Evolutionary conservation across 1,284 basidiomycete species (phyloP).

Genomic region (Bothia castanella): DNA sequence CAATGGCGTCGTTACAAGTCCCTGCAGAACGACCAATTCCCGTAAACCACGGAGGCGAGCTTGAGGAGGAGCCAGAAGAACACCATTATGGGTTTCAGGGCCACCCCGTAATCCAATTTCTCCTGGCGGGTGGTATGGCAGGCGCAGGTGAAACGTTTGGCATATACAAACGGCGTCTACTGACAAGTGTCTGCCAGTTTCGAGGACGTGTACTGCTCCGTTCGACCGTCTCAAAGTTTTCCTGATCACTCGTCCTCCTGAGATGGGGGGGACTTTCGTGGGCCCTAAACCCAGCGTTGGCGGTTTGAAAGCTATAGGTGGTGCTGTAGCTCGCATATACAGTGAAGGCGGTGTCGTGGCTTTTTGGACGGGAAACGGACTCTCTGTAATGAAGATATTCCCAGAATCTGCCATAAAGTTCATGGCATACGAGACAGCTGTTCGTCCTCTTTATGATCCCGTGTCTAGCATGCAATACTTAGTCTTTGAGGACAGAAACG

Average conservation of each 20-base stretch:
- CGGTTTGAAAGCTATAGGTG: constrained; percentile 66
- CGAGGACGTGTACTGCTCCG: constrained; percentile 93
- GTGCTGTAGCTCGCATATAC: constrained; percentile 79
- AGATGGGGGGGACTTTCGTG: constrained; percentile 54
- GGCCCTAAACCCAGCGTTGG: constrained; percentile 45
- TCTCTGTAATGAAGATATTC: constrained; percentile 89
- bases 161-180: neutral
- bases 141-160: constrained; percentile 67
- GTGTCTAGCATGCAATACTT: constrained; percentile 14
- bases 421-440: constrained; percentile 89
- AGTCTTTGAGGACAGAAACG: constrained; percentile 63
- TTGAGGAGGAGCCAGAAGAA: constrained; percentile 62
- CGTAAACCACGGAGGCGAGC: constrained; percentile 42
- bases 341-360: constrained; percentile 82
- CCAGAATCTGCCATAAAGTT: constrained; percentile 99
- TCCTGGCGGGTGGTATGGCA: constrained; percentile 91
- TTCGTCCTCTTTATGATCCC: constrained; percentile 40
- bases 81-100: constrained; percentile 64
- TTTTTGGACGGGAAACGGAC: constrained; percentile 91
- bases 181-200: constrained; percentile 53
- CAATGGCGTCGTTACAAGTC: constrained; percentile 18
- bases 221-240: constrained; percentile 98
- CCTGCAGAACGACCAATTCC: constrained; percentile 34
- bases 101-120: constrained; percentile 80
- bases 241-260: constrained; percentile 82